Base-by-base conservation (phyloP, 83 land plant species). In the Diphasiastrum complanatum region DNA sequence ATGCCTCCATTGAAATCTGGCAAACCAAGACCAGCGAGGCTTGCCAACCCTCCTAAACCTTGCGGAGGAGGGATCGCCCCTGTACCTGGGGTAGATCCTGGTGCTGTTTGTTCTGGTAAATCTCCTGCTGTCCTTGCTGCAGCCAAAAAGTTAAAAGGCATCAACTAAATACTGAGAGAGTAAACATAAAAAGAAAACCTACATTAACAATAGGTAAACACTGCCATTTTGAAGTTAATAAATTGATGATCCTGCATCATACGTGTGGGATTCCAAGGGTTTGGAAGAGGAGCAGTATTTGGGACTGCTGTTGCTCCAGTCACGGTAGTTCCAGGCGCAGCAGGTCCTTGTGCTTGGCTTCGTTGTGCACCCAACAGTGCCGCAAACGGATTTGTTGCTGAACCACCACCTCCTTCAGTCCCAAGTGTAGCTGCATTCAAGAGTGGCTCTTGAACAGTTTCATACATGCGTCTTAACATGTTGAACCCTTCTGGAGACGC, bases 401-500 rank as follows among this genome's bases (percentile, higher is more conserved):
- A 1, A 60, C 77, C 78, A 65, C 70, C 78, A 36, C 76, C 81
- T 1, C 75, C 60, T 3, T 78, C 79, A 2, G 77, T 83, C 29
- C 78, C 79, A 83, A 82, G 78, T 19, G 93, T 82, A 27, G 95
- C 86, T 32, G 95, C 89, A 78, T 91, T 87, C 43, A 87, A 53
- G 54, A 91, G 81, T 16, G 97, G 93, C 69, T 87, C 97, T 68
- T 87, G 90, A 19, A 91, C 93, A 32, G 91, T 86, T 67, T 91
- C 97, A 77, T 87, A 91, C 95, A 91, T 87, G 20, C 93, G 84
- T 45, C 97, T 74, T 0, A 91, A 85, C 97, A 91, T 91, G 71
- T 87, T 87, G 71, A 91, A 91, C 45, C 97, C 97, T 62, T 84
- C 97, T 19, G 97, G 97, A 51, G 89, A 82, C 36, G 95, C 86